Percentiles rank a stretch among this genome's conserved stretches.
Evolutionary conservation across 305 asterid genomes (phyloP).

Genomic region (Fraxinus platypoda): DNA sequence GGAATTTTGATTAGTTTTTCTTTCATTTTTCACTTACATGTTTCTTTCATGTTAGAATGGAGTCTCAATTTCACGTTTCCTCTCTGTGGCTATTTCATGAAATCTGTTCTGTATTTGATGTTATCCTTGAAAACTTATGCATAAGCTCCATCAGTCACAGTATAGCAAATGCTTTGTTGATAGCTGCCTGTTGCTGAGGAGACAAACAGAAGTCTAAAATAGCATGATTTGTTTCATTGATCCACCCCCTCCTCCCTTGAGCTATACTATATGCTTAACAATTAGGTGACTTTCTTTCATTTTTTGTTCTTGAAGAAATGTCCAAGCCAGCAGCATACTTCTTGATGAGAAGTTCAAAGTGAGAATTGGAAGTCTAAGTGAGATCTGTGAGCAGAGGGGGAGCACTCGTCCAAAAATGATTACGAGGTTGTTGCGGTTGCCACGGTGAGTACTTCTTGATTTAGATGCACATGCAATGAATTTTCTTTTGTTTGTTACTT

Average conservation of each 20-base stretch:
- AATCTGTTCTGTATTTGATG: background rate
- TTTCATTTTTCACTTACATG: background rate
- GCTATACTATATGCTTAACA: background rate
- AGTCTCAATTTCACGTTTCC: background rate
- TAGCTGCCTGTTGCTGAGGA: slow-evolving; percentile 1
- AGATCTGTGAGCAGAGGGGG: slow-evolving; percentile 83
- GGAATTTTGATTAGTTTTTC: background rate
- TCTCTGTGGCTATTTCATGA: background rate
- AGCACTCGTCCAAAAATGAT: slow-evolving; percentile 57
- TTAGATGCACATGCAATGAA: background rate
- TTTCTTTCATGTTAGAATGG: background rate
- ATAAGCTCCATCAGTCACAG: background rate
- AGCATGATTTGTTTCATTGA: background rate
- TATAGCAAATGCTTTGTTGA: background rate
- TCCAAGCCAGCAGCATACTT: slow-evolving; percentile 92
- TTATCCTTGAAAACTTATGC: background rate
- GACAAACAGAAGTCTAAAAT: background rate
- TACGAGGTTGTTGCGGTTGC: slow-evolving; percentile 66
- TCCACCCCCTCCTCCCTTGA: background rate
- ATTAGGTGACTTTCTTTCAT: background rate
- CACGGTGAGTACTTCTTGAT: slow-evolving; percentile 26
- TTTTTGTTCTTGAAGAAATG: slow-evolving; percentile 54
- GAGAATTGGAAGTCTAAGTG: slow-evolving; percentile 78
- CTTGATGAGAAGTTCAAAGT: slow-evolving; percentile 93
- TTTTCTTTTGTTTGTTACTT: background rate